A percentile compares a stretch with the other conserved stretches of the same genome.
phyloP scores from a whole-genome alignment of 345 rosid species.

The Pugionium cornutum region DNA sequence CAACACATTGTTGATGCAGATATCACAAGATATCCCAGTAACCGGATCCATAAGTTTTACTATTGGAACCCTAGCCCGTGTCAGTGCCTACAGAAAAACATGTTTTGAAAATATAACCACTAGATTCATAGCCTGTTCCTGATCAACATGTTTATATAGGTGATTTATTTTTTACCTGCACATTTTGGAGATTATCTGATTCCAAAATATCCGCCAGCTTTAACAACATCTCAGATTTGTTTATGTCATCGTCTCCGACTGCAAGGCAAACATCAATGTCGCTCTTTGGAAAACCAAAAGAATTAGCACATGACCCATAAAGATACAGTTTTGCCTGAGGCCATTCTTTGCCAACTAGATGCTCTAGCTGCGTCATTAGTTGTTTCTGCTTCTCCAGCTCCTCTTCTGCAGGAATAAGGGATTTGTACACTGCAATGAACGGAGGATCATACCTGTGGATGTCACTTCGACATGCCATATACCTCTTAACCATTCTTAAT shows the following conservation, averaged over 20 bases:
- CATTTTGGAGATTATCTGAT: conserved; percentile 82
- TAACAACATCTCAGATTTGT: conserved; percentile 71
- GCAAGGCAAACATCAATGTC: conserved; percentile 95
- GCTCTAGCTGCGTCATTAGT: conserved; percentile 61
- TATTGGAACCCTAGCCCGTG: conserved; percentile 94
- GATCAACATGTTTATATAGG: too few species aligned
- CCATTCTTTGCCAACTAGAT: conserved; percentile 81
- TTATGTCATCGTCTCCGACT: conserved; percentile 52
- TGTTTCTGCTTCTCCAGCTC: conserved; percentile 85
- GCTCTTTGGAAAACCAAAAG: conserved; percentile 89
- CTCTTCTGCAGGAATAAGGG: conserved; percentile 76
- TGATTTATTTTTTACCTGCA: conserved; percentile 62
- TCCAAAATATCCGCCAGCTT: conserved; percentile 84
- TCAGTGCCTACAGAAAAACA: conserved; percentile 59
- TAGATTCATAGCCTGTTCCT: background rate
- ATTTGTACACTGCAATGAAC: conserved; percentile 67
- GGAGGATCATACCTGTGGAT: conserved; percentile 56
- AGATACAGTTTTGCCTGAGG: conserved; percentile 79
- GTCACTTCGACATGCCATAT: conserved; percentile 60
- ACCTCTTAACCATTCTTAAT: conserved; percentile 55
- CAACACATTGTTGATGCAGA: conserved; percentile 87
- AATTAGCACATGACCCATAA: conserved; percentile 95
- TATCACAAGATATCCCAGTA: conserved; percentile 92
- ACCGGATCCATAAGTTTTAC: conserved; percentile 97
- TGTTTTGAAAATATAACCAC: conserved; percentile 6